Base-by-base conservation (phyloP, 2,329 filamentous ascomycete species). In the Calonectria naviculata region DNA sequence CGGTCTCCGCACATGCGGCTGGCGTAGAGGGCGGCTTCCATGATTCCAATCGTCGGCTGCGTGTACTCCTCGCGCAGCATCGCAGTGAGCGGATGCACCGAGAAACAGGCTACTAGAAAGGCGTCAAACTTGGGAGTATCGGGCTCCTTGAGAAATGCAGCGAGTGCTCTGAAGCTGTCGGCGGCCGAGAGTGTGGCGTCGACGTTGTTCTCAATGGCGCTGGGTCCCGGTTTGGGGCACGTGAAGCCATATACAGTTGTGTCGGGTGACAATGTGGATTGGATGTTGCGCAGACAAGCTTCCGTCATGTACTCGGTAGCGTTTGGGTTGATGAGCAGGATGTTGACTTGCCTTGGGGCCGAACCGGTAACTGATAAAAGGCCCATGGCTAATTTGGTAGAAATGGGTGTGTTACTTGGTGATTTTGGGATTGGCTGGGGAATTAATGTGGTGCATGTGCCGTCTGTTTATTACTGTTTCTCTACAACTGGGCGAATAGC, bases 321-420 rank as follows among this genome's bases (percentile, higher is more conserved):
- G 12, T 64, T 64, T n/a, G 61, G 61, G 61, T 64, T 64, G 61
- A 64, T 64, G 21, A 64, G 61, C 31, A 64, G 44, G 44, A 64
- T 52, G 8, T 64, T 64, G 61, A 64, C 42, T 31, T 52, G 28
- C 21, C n/a, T 41, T 4, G 38, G 36, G 4, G 56, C 17, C 2
- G 36, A 21, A 21, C 56, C 56, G 4, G 38, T 31, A 2, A 61
- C 56, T 13, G 56, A 61, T 8, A 44, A 26, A 42, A 61, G 24
- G 15, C 38, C 56, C 56, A 61, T 61, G 9, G 26, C 15, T 15
- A 29, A 3, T 42, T 7, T 24, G 24, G 31, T 21, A 21, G n/a
- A 5, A 58, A 15, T 9, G 8, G 29, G 21, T 28, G 29, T 21
- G 31, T 15, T 12, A 15, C 7, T 36, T 21, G 26, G 36, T 29